Evolutionary conservation across 1,284 basidiomycete species (phyloP).

Genomic region (Ustilago loliicola): DNA sequence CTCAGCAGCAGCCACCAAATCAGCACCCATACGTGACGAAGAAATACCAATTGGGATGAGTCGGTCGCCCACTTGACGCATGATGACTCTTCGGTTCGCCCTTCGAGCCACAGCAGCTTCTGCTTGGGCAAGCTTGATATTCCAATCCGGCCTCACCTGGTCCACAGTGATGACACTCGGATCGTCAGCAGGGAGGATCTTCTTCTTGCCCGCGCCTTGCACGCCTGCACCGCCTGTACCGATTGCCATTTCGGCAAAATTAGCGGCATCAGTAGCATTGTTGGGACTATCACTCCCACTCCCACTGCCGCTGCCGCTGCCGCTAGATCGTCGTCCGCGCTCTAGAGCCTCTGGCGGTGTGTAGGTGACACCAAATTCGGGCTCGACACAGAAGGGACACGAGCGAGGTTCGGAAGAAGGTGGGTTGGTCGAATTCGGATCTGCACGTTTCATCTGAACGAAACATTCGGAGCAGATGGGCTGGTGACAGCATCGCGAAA

Average conservation of each 20-base stretch:
- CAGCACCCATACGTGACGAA: conserved; percentile 72
- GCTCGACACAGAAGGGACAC: conserved; percentile 96
- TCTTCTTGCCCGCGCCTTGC: conserved; percentile 38
- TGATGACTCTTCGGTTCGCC: conserved; percentile 94
- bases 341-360: conserved; percentile 78
- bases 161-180: conserved; percentile 64
- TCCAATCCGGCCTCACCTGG: conserved; percentile 67
- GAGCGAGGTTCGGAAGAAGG: conserved; percentile 75
- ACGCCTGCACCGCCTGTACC: conserved; percentile 47
- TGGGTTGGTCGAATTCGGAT: conserved; percentile 74
- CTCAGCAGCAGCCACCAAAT: conserved; percentile 57
- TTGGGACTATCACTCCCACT: conserved; percentile 31
- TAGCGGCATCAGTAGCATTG: conserved; percentile 47
- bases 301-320: conserved; percentile 33
- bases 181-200: conserved; percentile 54
- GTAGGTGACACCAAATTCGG: conserved; percentile 95
- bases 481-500: conserved; percentile 96
- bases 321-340: conserved; percentile 26
- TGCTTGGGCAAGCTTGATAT: conserved; percentile 60
- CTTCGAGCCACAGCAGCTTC: conserved; percentile 60
- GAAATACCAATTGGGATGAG: conserved; percentile 97
- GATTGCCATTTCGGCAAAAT: conserved; percentile 59
- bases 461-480: conserved; percentile 99
- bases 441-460: conserved; percentile 96
- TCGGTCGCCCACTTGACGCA: conserved; percentile 97